A percentile compares a stretch with the other conserved stretches of the same genome.
Evolutionary conservation across 768 basidiomycete species (phyloP).

Genomic region (Leucogyrophana mollusca): DNA sequence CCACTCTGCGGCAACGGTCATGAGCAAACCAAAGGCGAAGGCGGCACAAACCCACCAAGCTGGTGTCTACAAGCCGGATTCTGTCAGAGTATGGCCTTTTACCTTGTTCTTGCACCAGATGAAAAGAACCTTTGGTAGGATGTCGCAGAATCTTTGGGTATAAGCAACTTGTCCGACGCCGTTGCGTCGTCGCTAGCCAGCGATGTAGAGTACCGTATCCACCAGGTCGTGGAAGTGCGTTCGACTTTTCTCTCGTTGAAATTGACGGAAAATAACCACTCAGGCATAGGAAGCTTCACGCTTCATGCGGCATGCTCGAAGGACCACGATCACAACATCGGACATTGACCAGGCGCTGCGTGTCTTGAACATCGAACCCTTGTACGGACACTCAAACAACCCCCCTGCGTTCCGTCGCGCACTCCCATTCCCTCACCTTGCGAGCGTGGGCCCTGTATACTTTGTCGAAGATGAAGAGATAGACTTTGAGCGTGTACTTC

Average conservation of each 20-base stretch:
- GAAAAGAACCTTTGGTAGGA: constrained; percentile 52
- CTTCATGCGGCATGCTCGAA: constrained; percentile 92
- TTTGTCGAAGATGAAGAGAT: constrained; percentile 97
- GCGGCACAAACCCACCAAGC: constrained; percentile 48
- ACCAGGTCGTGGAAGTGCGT: constrained; percentile 88
- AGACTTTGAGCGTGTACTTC: constrained; percentile 88
- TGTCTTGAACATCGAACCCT: constrained; percentile 93
- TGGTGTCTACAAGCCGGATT: constrained; percentile 63
- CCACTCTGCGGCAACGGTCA: constrained; percentile 3
- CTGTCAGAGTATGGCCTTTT: constrained; percentile 50
- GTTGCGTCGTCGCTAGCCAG: constrained; percentile 87
- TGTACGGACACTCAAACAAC: constrained; percentile 60
- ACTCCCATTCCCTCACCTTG: constrained; percentile 42
- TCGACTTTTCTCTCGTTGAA: neutral
- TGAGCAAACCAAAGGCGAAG: constrained; percentile 51
- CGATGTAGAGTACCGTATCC: constrained; percentile 95
- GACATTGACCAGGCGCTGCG: constrained; percentile 95
- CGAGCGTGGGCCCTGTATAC: constrained; percentile 72
- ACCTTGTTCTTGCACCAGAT: constrained; percentile 8
- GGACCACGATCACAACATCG: constrained; percentile 84
- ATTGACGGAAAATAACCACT: neutral
- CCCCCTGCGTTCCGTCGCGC: constrained; percentile 41
- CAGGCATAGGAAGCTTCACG: constrained; percentile 82
- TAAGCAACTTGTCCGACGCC: constrained; percentile 69
- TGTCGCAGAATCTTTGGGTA: constrained; percentile 83